These are phyloP conservation scores for Andalucia godoyi DNA, from an alignment of 78 protist species.

Conservation along the genomic window DNA sequence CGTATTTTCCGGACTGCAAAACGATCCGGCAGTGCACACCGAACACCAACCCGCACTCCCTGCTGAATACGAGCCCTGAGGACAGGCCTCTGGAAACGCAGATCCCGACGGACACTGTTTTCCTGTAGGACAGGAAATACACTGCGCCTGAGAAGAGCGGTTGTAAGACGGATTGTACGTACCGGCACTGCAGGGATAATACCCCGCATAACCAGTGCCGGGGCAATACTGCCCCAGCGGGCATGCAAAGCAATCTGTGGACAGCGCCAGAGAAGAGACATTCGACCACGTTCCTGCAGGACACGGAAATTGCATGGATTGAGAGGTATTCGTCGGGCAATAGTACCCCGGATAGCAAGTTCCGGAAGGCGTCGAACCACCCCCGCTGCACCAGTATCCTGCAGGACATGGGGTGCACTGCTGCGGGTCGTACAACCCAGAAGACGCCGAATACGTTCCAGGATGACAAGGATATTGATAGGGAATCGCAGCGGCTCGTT, in stretches of 20 bases:
- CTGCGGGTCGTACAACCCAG: neutral
- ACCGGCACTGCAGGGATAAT: neutral
- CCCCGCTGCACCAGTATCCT: neutral
- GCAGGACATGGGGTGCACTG: neutral
- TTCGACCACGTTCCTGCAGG: conserved; percentile 13
- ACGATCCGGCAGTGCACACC: conserved; percentile 11
- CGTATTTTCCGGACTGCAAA: neutral
- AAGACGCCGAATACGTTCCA: neutral
- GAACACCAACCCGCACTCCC: neutral
- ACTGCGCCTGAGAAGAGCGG: neutral
- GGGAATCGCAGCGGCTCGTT: neutral
- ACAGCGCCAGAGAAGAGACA: neutral
- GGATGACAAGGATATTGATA: neutral
- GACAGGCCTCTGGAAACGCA: neutral
- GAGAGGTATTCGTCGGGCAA: neutral
- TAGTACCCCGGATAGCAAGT: neutral
- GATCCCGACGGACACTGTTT: conserved; percentile 13
- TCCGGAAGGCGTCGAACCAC: neutral
- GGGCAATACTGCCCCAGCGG: conserved; percentile 18
- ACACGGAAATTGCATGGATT: conserved; percentile 33
- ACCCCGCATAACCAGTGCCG: neutral
- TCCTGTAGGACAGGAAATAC: conserved; percentile 40
- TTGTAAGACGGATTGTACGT: neutral
- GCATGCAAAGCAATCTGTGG: conserved; percentile 16
- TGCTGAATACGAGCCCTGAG: conserved; percentile 1